phyloP scores from a whole-genome alignment of 768 basidiomycete genomes.

The Amanita exitialis region DNA sequence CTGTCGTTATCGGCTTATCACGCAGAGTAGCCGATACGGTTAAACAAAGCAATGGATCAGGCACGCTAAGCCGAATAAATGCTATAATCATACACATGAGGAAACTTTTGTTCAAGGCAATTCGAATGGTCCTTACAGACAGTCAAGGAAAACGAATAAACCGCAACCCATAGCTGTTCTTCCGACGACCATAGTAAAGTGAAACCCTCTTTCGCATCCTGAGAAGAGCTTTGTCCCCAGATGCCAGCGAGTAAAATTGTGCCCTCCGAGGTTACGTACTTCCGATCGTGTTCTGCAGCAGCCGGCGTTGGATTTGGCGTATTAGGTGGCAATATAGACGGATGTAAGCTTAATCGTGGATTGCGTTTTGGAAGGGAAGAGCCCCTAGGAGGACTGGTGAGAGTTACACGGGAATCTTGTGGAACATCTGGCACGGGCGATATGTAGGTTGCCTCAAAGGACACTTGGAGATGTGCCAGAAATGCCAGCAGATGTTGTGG shows the following conservation, averaged over 20 bases:
- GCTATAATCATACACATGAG: slow-evolving; percentile 30
- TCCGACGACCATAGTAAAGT: slow-evolving; percentile 54
- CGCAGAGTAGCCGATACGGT: slow-evolving; percentile 85
- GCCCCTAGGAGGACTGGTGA: slow-evolving; percentile 44
- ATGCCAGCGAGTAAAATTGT: slow-evolving; percentile 58
- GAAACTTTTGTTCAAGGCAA: neutral
- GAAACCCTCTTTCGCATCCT: slow-evolving; percentile 46
- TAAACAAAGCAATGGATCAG: slow-evolving; percentile 72
- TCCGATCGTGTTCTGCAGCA: slow-evolving; percentile 60
- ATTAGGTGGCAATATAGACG: slow-evolving; percentile 68
- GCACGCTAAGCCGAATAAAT: slow-evolving; percentile 58
- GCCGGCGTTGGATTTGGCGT: slow-evolving; percentile 82
- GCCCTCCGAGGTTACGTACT: slow-evolving; percentile 74
- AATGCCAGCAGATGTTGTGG: slow-evolving; percentile 45
- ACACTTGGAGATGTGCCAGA: slow-evolving; percentile 62
- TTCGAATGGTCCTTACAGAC: slow-evolving; percentile 48
- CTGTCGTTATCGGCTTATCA: slow-evolving; percentile 52
- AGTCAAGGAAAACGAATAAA: slow-evolving; percentile 69
- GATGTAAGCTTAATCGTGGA: slow-evolving; percentile 28
- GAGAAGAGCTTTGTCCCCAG: slow-evolving; percentile 56
- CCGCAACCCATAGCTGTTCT: slow-evolving; percentile 62
- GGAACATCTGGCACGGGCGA: slow-evolving; percentile 31
- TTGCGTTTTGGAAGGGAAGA: slow-evolving; percentile 31
- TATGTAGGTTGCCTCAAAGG: slow-evolving; percentile 77
- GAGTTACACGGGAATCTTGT: slow-evolving; percentile 24